A percentile compares a stretch with the other conserved stretches of the same genome.
Evolutionary conservation across 148 eudicot species (phyloP).

Genomic region (Beta vulgaris): DNA sequence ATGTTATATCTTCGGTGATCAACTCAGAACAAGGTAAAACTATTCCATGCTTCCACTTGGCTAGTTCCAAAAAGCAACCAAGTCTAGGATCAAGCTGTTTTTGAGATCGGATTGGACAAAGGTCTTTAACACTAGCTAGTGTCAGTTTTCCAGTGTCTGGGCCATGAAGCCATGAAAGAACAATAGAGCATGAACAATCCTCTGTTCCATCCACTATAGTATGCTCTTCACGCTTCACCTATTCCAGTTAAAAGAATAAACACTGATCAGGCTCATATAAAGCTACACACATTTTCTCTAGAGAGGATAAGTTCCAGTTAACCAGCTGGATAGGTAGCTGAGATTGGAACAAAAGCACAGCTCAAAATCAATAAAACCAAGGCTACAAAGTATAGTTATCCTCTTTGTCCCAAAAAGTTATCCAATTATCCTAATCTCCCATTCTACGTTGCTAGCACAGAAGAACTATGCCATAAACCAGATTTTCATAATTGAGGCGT

Average conservation of each 20-base stretch:
- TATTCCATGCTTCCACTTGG: slow-evolving; percentile 36
- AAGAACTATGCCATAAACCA: not conserved
- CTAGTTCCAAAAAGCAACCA: slow-evolving; percentile 38
- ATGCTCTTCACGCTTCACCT: slow-evolving; percentile 48
- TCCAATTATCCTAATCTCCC: not conserved
- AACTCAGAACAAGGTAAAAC: slow-evolving; percentile 2
- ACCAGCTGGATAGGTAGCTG: not conserved
- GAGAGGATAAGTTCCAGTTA: not conserved
- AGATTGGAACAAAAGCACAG: not conserved
- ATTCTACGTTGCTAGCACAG: not conserved
- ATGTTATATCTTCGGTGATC: not conserved
- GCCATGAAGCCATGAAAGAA: slow-evolving; percentile 59
- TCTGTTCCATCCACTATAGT: slow-evolving; percentile 34
- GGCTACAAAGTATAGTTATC: not conserved
- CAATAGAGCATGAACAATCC: slow-evolving; percentile 49
- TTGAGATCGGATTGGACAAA: slow-evolving; percentile 31
- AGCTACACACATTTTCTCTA: not conserved
- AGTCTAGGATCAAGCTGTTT: slow-evolving; percentile 33
- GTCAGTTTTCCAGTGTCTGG: slow-evolving; percentile 40
- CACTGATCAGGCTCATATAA: not conserved
- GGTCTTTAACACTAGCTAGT: slow-evolving; percentile 27
- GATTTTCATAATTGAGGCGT: not conserved
- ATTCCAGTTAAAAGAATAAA: not conserved
- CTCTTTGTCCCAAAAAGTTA: not conserved
- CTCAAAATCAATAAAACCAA: not conserved